Base-by-base conservation (phyloP, 2,329 filamentous ascomycete genomes). In the Penicillium paneum region DNA sequence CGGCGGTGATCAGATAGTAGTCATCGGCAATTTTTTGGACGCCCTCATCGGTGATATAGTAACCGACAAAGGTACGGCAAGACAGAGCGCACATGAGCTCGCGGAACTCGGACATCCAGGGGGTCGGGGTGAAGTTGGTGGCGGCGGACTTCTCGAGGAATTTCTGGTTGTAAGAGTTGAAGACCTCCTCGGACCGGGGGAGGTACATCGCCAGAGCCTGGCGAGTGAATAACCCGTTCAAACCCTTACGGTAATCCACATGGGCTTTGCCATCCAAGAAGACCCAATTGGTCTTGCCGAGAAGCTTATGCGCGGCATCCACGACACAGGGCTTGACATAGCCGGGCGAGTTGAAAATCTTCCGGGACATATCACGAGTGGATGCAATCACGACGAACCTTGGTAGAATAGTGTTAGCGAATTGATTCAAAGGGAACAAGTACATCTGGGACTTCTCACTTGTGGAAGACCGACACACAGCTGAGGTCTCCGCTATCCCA, bases 391-490 rank as follows among this genome's bases (percentile, higher is more conserved):
- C 91, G 61, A 97, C 94, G 73, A 99, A 99, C 74, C 91, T 95
- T 64, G 12, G 17, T 8, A n/a, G 2, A 34, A n/a, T 8, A 39
- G 3, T 13, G 43, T 59, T 49, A 54, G 57, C 35, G n/a, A 54
- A 32, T 32, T 38, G 13, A 28, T 32, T 8, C 12, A 12, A n/a
- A 28, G 19, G 15, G 12, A n/a, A 28, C 11, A 17, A 28, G 17
- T 12, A 13, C 31, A 49, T 31, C 12, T 28, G 45, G 34, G 29
- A 28, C 17, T 32, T 49, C 85, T 65, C 83, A 96, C 91, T 97
- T 99, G 85, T 99, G 94, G 80, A 99, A 99, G 67, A 99, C 91
- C 2, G 92, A 97, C 58, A 99, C 94, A 71, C 94, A 99, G 81
- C 92, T 97, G 65, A 99, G 81, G 44, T 90, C 87, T 43, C 90